Evolutionary conservation across 139 green algal species (phyloP).

Genomic region (Coelastrella sp.): DNA sequence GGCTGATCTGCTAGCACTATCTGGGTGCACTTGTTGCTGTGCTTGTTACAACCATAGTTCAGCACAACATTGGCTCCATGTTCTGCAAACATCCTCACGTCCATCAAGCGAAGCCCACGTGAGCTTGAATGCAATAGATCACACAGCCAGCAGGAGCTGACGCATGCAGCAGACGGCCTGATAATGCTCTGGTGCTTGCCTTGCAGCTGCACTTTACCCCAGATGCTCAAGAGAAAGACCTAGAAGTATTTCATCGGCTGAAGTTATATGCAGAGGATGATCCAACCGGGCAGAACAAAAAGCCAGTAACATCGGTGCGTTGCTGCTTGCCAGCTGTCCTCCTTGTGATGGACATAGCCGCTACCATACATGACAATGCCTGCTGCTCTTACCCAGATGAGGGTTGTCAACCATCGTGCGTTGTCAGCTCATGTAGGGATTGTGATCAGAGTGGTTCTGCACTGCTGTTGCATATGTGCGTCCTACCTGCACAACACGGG

Average conservation of each 20-base stretch:
- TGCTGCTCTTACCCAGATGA: neutral
- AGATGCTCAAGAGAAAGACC: constrained; percentile 72
- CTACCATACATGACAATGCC: neutral
- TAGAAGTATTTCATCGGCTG: constrained; percentile 86
- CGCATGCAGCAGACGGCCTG: neutral
- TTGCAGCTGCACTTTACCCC: constrained; percentile 79
- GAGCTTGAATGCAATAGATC: neutral
- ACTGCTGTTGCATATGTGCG: neutral
- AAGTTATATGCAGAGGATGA: constrained; percentile 86
- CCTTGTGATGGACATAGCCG: neutral
- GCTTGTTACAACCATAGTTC: too few relatives aligned
- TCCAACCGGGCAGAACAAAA: constrained; percentile 56
- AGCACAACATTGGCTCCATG: too few relatives aligned
- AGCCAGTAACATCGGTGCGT: constrained; percentile 73
- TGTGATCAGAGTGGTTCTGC: neutral
- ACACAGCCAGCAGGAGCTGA: neutral
- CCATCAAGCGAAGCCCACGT: too few relatives aligned
- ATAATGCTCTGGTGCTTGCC: neutral
- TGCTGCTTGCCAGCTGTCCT: neutral
- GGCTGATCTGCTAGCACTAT: neutral
- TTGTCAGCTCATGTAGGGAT: too few relatives aligned
- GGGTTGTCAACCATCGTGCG: neutral
- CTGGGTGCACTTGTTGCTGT: neutral
- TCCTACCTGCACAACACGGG: neutral
- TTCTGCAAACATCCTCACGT: too few relatives aligned